phyloP scores from a whole-genome alignment of 1,284 basidiomycete genomes.

The Limonomyces culmigenus region DNA sequence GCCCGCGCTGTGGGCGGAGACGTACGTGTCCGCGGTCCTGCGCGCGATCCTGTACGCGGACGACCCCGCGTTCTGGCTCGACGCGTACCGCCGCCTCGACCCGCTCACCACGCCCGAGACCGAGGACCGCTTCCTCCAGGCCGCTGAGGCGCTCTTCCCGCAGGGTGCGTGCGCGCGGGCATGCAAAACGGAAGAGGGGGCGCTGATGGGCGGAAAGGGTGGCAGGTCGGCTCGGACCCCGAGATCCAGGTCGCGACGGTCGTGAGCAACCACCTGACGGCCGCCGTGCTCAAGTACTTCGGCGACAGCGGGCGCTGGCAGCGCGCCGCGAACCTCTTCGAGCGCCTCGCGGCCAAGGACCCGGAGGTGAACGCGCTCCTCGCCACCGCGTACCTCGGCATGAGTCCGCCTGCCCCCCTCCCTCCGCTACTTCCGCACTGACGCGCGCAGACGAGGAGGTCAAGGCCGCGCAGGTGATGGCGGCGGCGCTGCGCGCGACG shows the following conservation, averaged over 20 bases:
- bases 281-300: constrained; percentile 94
- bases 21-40: constrained; percentile 85
- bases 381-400: constrained; percentile 86
- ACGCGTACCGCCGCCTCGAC: constrained; percentile 91
- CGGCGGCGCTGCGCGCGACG: constrained; percentile 66
- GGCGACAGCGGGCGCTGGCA: constrained; percentile 82
- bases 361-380: constrained; percentile 84
- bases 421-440: background rate
- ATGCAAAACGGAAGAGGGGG: constrained; percentile 14
- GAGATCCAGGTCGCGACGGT: constrained; percentile 97
- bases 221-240: constrained; percentile 96
- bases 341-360: constrained; percentile 74
- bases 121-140: constrained; percentile 82
- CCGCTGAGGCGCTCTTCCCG: constrained; percentile 80
- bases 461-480: constrained; percentile 92
- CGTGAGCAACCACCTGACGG: constrained; percentile 93
- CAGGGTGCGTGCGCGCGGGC: constrained; percentile 40
- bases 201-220: too few species aligned
- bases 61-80: constrained; percentile 81
- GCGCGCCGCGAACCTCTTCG: constrained; percentile 87
- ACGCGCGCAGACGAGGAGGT: constrained; percentile 76
- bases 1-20: constrained; percentile 91
- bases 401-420: constrained; percentile 53
- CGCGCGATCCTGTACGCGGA: constrained; percentile 91
- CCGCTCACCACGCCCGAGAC: constrained; percentile 84